These are phyloP conservation scores for Trichoderma sp. DNA, from an alignment of 2,329 filamentous ascomycete genomes.

Conservation along the genomic window DNA sequence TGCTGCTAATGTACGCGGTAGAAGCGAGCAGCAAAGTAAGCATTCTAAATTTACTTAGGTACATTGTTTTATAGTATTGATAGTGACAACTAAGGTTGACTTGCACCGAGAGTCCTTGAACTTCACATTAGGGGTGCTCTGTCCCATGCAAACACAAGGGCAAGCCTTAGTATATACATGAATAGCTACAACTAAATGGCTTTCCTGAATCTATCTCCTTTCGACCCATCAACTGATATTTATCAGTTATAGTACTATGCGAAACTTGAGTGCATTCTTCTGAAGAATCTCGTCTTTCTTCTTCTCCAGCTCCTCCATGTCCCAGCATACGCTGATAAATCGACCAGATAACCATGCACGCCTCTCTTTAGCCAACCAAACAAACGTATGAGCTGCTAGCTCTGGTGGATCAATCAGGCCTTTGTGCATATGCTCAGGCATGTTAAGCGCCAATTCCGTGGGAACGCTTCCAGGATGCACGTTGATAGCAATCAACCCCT, in stretches of 20 bases:
- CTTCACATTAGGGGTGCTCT: background rate
- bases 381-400: slow-evolving; percentile 31
- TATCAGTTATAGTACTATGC: background rate
- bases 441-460: slow-evolving; percentile 39
- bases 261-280: slow-evolving; percentile 34
- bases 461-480: slow-evolving; percentile 44
- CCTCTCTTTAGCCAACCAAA: slow-evolving; percentile 33
- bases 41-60: too few species aligned
- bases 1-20: too few species aligned
- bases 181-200: background rate
- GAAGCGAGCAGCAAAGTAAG: too few species aligned
- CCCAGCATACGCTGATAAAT: slow-evolving; percentile 35
- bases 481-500: slow-evolving; percentile 45
- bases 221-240: background rate
- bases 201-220: background rate
- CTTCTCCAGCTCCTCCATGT: slow-evolving; percentile 37
- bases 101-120: too few species aligned
- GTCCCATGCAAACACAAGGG: background rate
- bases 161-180: background rate
- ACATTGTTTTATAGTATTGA: too few species aligned
- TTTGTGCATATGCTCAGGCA: background rate
- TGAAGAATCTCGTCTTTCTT: slow-evolving; percentile 37
- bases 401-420: background rate
- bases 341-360: slow-evolving; percentile 41
- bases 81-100: too few species aligned